Base-by-base conservation (phyloP, 2,329 filamentous ascomycete genomes). In the Aschersonia sp. region DNA sequence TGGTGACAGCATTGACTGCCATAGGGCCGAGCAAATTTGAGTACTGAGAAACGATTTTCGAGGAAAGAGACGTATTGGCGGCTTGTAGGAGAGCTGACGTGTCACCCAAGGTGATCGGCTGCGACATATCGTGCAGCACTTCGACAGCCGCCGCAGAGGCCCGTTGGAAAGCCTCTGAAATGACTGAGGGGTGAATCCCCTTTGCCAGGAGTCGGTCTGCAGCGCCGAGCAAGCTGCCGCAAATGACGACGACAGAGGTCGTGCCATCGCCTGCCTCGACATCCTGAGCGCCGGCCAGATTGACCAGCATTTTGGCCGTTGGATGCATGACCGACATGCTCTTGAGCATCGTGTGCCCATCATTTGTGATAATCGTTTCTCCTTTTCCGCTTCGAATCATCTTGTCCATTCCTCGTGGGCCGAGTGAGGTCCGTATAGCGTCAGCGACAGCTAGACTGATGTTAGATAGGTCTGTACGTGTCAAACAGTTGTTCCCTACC, bases 251-350 rank as follows among this genome's bases (percentile, higher is more conserved):
- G 30, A 98, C 92, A 4, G 90, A 97, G 37, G 92, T 98, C 49
- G 92, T 98, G 60, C 92, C 94, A 66, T 98, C 92, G 70, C 92
- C 92, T 53, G 92, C 92, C 68, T 98, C 92, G 52, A 98, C 88
- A 72, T 98, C 92, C 67, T 98, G 92, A 55, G 92, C 92, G 56
- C 92, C 87, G 59, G 90, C 94, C 53, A 98, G 78, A 67, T 98
- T 89, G 60, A 98, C 92, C 56, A 98, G 76, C 92, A 98, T 98
- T 73, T 95, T 96, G 46, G 92, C 92, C 45, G 94, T 94, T n/a
- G 92, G 92, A 64, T 98, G 92, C 84, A 98, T 88, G 56, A 98
- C 92, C 55, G 87, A 85, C 92, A 98, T 97, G 73, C 90, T 90
- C 72, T 86, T 94, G 62, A 98, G 72, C 90, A 98, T 98, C 49